These are phyloP conservation scores for Novakomyces olei DNA, from an alignment of 805 yeast species.

Conservation along the genomic window DNA sequence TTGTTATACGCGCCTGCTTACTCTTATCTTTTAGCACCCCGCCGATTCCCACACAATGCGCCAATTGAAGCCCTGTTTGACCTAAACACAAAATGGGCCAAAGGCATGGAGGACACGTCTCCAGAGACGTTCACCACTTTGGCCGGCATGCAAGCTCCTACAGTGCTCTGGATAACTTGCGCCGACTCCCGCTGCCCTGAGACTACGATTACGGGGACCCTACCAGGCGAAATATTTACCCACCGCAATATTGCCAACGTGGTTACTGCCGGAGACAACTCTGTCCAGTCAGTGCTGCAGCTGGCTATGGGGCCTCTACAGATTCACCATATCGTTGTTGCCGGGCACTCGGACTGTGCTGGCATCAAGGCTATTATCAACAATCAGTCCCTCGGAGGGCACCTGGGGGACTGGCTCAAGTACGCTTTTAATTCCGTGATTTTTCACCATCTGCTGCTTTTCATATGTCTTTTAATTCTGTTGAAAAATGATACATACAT, in stretches of 20 bases:
- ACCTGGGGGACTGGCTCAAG: too few species aligned
- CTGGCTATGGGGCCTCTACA: constrained; percentile 69
- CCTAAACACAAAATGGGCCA: constrained; percentile 26
- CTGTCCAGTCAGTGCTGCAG: constrained; percentile 59
- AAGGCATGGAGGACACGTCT: constrained; percentile 23
- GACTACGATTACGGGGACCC: constrained; percentile 36
- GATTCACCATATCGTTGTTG: constrained; percentile 58
- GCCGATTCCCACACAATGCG: too few species aligned
- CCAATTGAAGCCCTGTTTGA: too few species aligned
- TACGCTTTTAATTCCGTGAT: too few species aligned
- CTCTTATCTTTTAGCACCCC: too few species aligned
- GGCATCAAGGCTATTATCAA: constrained; percentile 67
- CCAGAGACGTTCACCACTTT: constrained; percentile 41
- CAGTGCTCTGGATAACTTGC: constrained; percentile 85
- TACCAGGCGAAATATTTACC: constrained; percentile 80
- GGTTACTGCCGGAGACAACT: constrained; percentile 40
- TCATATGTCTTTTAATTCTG: too few species aligned
- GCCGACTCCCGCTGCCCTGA: constrained; percentile 83
- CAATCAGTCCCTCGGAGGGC: constrained; percentile 32
- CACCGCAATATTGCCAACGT: constrained; percentile 77
- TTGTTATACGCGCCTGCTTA: too few species aligned
- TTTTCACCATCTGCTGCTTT: too few species aligned
- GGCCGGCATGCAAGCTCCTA: constrained; percentile 75
- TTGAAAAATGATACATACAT: too few species aligned
- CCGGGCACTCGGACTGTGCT: constrained; percentile 93